These are phyloP conservation scores for Cytospora mali DNA, from an alignment of 2,329 filamentous ascomycete genomes.

Conservation along the genomic window DNA sequence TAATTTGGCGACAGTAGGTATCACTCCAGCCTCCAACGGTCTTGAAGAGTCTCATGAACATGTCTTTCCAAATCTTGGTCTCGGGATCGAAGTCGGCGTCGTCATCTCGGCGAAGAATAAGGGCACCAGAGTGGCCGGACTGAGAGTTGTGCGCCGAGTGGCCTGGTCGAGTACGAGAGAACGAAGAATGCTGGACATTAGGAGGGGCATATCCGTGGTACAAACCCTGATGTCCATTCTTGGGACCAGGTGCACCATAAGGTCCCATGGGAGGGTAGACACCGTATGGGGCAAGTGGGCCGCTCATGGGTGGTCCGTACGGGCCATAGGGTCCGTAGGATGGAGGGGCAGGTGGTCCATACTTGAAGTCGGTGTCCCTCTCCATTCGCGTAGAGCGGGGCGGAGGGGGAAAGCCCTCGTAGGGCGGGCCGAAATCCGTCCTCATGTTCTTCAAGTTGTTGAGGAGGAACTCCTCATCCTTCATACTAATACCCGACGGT, in stretches of 20 bases:
- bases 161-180: background rate
- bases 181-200: background rate
- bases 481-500: conserved; percentile 7
- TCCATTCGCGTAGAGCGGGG: conserved; percentile 4
- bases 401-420: background rate
- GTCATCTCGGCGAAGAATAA: conserved; percentile 24
- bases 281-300: conserved; percentile 14
- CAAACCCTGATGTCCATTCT: background rate
- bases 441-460: conserved; percentile 23
- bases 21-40: conserved; percentile 34
- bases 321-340: conserved; percentile 13
- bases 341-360: conserved; percentile 2
- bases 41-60: conserved; percentile 21
- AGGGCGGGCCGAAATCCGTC: background rate
- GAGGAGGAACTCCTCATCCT: conserved; percentile 26
- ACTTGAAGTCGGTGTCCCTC: conserved; percentile 4
- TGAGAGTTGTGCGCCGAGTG: conserved; percentile 4
- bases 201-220: conserved; percentile 10
- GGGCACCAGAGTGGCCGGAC: conserved; percentile 3
- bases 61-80: conserved; percentile 21
- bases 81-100: conserved; percentile 16
- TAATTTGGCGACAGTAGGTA: conserved; percentile 31
- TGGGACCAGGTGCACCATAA: conserved; percentile 11
- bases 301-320: background rate
- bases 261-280: conserved; percentile 6